Evolutionary conservation across 176 grass and related monocot species (phyloP), one percentile per base, ranked within the genome.

Genomic region (Phragmites australis): DNA sequence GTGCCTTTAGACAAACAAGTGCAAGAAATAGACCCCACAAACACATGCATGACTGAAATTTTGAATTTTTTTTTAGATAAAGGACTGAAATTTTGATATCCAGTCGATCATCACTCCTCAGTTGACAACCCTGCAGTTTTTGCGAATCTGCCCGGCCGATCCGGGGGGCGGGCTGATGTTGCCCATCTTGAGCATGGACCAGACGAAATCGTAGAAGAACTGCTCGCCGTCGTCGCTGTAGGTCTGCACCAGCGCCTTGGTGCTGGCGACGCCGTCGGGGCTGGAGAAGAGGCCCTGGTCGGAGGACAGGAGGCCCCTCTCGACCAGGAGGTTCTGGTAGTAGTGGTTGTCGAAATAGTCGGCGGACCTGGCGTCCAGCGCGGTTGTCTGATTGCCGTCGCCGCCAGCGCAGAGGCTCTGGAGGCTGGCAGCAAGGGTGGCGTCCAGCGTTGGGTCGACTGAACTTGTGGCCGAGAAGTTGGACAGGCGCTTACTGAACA

Each of bases 201-300:
- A 66, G 8, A 9, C 69, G 29, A 97, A 97, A 72, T 97, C 83
- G 5, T 44, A 58, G 62, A 94, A 90, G 80, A 94, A 97, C 15
- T 15, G 26, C 4, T 6, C 17, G 1, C 37, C 5, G 21, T 77
- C 18, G 31, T 16, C 75, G 77, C 87, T 92, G 55, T 97, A 97
- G 4, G 65, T 43, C 80, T 90, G 49, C 6, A 97, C 94, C 42
- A 94, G 41, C 9, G 57, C 74, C 78, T 86, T 94, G 12, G 94
- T 97, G 2, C 46, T 59, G 39, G 87, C 85, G 5, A 85, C 58
- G 8, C 86, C 81, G 41, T 90, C 88, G 19, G 37, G 17, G 32
- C 92, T 92, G n/a, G 92, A 94, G 69, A 84, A 97, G 66, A 97
- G 92, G 2, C 92, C 91, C 81, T 97, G 94, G 51, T 97, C 92